phyloP scores from a whole-genome alignment of 257 asterid genomes.

The Nicotiana sylvestris region DNA sequence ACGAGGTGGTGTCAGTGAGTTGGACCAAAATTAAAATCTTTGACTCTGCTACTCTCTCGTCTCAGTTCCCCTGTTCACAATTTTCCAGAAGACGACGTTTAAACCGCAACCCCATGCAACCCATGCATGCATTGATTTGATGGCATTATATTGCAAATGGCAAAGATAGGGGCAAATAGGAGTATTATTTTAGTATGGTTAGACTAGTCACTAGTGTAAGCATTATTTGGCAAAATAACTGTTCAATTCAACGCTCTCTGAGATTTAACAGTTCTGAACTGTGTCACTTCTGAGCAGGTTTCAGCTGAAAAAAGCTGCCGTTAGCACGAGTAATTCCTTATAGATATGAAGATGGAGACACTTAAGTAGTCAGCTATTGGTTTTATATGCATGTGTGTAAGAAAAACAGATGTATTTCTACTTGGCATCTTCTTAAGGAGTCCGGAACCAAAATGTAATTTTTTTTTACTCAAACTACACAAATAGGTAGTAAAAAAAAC shows the following conservation, averaged over 20 bases:
- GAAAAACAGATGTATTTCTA: background rate
- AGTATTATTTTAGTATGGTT: too few relatives aligned
- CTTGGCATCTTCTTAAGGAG: background rate
- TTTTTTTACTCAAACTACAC: too few relatives aligned
- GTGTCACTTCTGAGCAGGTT: background rate
- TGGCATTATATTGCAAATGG: background rate
- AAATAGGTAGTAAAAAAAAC: too few relatives aligned
- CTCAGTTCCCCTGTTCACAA: background rate
- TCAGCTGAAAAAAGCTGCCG: background rate
- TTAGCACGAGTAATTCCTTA: background rate
- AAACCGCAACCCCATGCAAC: background rate
- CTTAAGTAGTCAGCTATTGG: background rate
- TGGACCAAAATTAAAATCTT: background rate
- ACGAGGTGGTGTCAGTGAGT: slow-evolving; percentile 4
- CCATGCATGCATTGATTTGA: background rate
- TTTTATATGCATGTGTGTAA: background rate
- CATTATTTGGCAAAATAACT: background rate
- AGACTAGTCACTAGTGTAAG: background rate
- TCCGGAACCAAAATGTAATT: too few relatives aligned
- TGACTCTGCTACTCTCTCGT: background rate
- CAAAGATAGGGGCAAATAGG: too few relatives aligned
- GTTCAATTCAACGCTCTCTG: slow-evolving; percentile 9
- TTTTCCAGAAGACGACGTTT: background rate
- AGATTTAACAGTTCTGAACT: background rate
- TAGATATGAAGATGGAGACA: background rate